Evolutionary conservation across 345 rosid species (phyloP), one percentile per base, ranked within the genome.

Genomic region (Bretschneidera sinensis): DNA sequence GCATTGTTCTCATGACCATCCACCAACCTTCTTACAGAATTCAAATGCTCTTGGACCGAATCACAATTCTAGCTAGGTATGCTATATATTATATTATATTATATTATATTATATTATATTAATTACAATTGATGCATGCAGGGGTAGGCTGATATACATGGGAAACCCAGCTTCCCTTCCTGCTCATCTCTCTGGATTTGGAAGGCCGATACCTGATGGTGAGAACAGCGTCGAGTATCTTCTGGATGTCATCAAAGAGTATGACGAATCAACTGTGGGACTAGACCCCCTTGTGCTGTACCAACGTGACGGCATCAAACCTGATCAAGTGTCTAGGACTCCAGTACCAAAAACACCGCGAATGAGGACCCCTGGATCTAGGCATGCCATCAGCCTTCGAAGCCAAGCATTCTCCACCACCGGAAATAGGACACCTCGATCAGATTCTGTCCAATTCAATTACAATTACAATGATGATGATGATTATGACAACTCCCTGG

Each of bases 201-300:
- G 92, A 16, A 77, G 84, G 76, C 81, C 92, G 0, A 62, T 83
- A 31, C 96, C 96, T 4, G 84, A 92, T 33, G 86, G 88, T 0
- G 92, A 88, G 71, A 88, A 82, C 73, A 80, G 74, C 61, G 68
- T 81, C 0, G 98, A 92, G 74, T 85, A 84, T 66, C 85, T 90
- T 24, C 79, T 92, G 1, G 95, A 92, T 55, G 78, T 91, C 21
- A 79, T 91, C 21, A 65, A 62, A 19, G 19, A 69, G 2, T 63
- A 63, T 24, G 74, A 74, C 48, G 96, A 86, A 52, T 78, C 98
- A 0, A 65, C 67, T 0, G 48, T 75, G 4, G 95, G 98, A 50
- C 77, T 85, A 0, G 86, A 83, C 20, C 88, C 92, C 2, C 80
- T 83, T 0, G 85, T 85, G 51, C 21, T 77, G 55, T 85, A 81